Evolutionary conservation across 2,329 filamentous ascomycete genomes (phyloP).

Genomic region (Verticillium alfalfae): DNA sequence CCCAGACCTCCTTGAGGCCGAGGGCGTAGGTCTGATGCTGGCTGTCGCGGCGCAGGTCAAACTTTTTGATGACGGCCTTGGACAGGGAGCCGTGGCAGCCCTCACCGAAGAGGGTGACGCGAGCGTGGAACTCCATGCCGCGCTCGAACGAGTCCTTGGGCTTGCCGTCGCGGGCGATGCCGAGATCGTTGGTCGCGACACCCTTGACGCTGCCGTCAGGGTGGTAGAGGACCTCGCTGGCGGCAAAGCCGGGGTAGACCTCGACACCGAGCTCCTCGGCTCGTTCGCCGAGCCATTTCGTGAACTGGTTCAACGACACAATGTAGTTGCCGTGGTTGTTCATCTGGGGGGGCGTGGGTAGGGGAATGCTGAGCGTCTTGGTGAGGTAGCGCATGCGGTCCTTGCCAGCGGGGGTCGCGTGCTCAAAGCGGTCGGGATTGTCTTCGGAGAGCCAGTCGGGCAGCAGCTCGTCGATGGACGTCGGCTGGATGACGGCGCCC

Average conservation of each 20-base stretch:
- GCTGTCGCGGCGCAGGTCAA: constrained; percentile 80
- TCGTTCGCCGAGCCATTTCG: constrained; percentile 90
- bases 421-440: constrained; percentile 82
- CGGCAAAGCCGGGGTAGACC: constrained; percentile 92
- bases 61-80: constrained; percentile 94
- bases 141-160: constrained; percentile 89
- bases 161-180: constrained; percentile 73
- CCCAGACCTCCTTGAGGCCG: constrained; percentile 96
- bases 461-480: constrained; percentile 80
- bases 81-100: constrained; percentile 93
- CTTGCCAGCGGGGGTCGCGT: constrained; percentile 74
- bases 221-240: constrained; percentile 84
- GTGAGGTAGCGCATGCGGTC: constrained; percentile 96
- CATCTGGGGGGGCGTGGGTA: constrained; percentile 94
- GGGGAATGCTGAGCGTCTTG: constrained; percentile 63
- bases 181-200: constrained; percentile 93
- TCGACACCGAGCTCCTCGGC: constrained; percentile 97
- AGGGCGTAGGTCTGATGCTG: constrained; percentile 94
- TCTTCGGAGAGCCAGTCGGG: constrained; percentile 89
- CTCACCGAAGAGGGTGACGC: constrained; percentile 86
- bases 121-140: constrained; percentile 96
- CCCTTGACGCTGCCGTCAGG: constrained; percentile 84
- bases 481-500: constrained; percentile 89
- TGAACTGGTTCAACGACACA: constrained; percentile 88
- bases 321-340: constrained; percentile 98